Evolutionary conservation across 306 rosid species (phyloP).

Genomic region (Begonia masoniana): DNA sequence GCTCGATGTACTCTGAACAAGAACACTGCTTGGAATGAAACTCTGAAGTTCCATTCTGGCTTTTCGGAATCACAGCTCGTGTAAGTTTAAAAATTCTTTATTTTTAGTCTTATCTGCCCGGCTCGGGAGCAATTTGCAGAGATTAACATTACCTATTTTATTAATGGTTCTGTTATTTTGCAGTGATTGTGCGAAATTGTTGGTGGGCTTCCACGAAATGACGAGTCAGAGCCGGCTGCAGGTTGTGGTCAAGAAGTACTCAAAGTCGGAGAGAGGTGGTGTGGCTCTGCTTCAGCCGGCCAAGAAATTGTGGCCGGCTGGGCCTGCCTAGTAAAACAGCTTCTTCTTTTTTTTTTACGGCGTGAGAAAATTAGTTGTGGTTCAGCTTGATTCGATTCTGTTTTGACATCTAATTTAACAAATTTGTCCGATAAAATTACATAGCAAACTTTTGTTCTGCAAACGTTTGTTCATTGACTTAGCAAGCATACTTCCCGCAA

Average conservation of each 20-base stretch:
- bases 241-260: conserved; percentile 44
- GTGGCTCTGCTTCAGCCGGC: conserved; percentile 66
- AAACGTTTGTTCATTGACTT: too few species aligned
- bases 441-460: too few species aligned
- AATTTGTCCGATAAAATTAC: too few species aligned
- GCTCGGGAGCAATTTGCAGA: too few species aligned
- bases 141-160: too few species aligned
- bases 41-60: conserved; percentile 55
- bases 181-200: conserved; percentile 58
- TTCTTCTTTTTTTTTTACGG: too few species aligned
- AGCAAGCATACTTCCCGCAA: too few species aligned
- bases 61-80: conserved; percentile 48
- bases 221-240: conserved; percentile 38
- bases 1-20: conserved; percentile 61
- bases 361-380: too few species aligned
- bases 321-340: too few species aligned
- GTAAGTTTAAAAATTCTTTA: conserved; percentile 4
- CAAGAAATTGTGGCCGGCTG: conserved; percentile 25
- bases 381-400: too few species aligned
- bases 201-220: conserved; percentile 36
- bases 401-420: too few species aligned
- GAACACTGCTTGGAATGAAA: conserved; percentile 65
- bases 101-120: too few species aligned
- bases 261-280: conserved; percentile 31
- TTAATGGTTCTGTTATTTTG: background rate